Base-by-base conservation (phyloP, 306 rosid genomes). In the Vigna nakashimae region DNA sequence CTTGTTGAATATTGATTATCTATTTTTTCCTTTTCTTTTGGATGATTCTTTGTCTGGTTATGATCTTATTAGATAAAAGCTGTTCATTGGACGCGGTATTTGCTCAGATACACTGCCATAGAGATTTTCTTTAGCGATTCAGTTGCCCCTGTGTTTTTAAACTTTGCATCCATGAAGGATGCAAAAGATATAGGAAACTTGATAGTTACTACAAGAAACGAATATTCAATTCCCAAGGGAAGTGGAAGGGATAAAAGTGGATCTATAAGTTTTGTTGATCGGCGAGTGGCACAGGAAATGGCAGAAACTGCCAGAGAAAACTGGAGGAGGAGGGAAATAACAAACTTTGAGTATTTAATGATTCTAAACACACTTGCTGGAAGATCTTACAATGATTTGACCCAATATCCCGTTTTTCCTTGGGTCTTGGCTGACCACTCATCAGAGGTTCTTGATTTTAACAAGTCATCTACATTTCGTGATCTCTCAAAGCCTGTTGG, bases 401-500 rank as follows among this genome's bases (percentile, higher is more conserved):
- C 98, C 56, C 98, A 95, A 72, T 95, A 95, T 86, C 98, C 98
- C 20, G 89, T 95, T 77, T 95, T 95, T 78, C 98, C 98, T 32
- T 95, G 98, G 98, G 85, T 95, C 75, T 88, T 95, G 90, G 95
- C 97, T 51, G 98, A 95, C 85, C 91, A 92, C 86, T 87, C 98
- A 14, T 95, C 98, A 1, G 98, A 92, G 79, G 84, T 86, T 89
- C 97, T 95, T 83, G 98, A 95, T 88, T 95, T 83, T 82, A 95
- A 95, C 78, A 95, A 80, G 80, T 95, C 98, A 57, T 89, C 98
- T 79, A 92, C 98, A 59, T 95, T 89, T 82, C 90, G 98, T 64
- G 98, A 95, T 82, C 98, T 95, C 83, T 89, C 98, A 20, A 95
- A 95, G 80, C 98, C 98, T 28, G 90, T 95, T 77, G 98, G 98